Base-by-base conservation (phyloP, 306 rosid genomes). In the Malus asiatica region DNA sequence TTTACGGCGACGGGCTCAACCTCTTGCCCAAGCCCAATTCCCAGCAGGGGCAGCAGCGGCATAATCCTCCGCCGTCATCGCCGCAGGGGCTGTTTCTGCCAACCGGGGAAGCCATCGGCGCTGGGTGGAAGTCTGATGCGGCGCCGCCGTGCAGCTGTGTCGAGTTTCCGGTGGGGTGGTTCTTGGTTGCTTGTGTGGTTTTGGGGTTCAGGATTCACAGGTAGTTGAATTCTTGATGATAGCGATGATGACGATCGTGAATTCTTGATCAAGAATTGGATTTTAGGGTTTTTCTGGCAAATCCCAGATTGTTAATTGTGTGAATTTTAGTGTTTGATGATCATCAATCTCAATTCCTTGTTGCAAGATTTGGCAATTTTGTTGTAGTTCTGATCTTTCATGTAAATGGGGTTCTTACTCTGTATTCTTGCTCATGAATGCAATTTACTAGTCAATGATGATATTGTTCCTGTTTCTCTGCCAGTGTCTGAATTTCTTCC, bases 131-230 rank as follows among this genome's bases (percentile, higher is more conserved):
- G 29, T 79, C 91, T 6, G 73, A 61, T 30, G 77, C 81, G 0
- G 78, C 77, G 2, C 67, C 38, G 48, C 78, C 78, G 22, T 46
- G 81, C 83, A 76, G 64, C 35, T 57, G 81, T 82, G 16, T 74
- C 23, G 74, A 80, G 48, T 76, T 78, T 52, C 77, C 77, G 46
- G n/a, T 58, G 11, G 78, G 76, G 61, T 82, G 79, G 66, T 82
- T 84, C 70, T 55, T 82, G 76, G 74, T 76, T 42, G 75, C 77
- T 51, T 79, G 68, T n/a, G 77, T 70, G 30, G 73, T 71, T 79
- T 51, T 74, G 59, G 72, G 64, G 20, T 76, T 62, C 59, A 82
- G 71, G 83, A 75, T 73, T 71, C 78, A 80, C 20, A 62, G 60
- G 73, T 65, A 73, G 70, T 40, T 66, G 77, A 68, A 72, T 65